Base-by-base conservation (phyloP, 2,329 filamentous ascomycete species). In the Aspergillus oerlinghausenensis region DNA sequence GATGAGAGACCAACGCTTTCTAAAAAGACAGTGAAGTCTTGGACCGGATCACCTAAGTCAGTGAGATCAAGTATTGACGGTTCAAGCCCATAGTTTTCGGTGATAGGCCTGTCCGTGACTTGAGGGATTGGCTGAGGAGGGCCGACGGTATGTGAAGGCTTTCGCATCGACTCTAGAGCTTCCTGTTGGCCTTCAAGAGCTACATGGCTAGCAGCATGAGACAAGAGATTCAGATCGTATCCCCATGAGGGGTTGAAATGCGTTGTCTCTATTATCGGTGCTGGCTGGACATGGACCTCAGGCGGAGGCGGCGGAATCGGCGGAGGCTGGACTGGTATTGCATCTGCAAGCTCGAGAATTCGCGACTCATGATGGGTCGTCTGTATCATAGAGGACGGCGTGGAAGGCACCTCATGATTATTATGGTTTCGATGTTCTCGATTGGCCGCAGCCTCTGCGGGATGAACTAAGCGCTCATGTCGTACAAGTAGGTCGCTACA, bases 211-310 rank as follows among this genome's bases (percentile, higher is more conserved):
- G 77, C 77, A 26, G 77, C 77, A 66, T 79, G 77, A 9, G 77
- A 79, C 32, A 79, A 66, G 17, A 79, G 68, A 57, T 79, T 79
- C 55, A 79, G 62, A 55, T 79, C 77, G 60, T 79, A 79, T n/a
- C 77, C 77, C 77, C 77, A 79, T 5, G 76, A 78, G 4, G 77
- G 77, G 65, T 79, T 79, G 60, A 78, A 77, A 47, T 77, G 73
- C n/a, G 75, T 67, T 51, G 75, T 72, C 50, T 76, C 76, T 54
- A 77, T 68, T 51, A 77, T 72, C 10, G 73, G 67, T 14, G 71
- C 65, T 21, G 71, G 70, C 48, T 75, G 74, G 5, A 70, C 63
- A 52, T 74, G 68, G 56, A 76, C 65, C 64, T 76, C 70, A 51
- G 74, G 67, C 54, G 70, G 63, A 54, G 65, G 61, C 52, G 68